Conservation (phyloP, 345 rosid species). For the Eucalyptus polyanthemos region DNA sequence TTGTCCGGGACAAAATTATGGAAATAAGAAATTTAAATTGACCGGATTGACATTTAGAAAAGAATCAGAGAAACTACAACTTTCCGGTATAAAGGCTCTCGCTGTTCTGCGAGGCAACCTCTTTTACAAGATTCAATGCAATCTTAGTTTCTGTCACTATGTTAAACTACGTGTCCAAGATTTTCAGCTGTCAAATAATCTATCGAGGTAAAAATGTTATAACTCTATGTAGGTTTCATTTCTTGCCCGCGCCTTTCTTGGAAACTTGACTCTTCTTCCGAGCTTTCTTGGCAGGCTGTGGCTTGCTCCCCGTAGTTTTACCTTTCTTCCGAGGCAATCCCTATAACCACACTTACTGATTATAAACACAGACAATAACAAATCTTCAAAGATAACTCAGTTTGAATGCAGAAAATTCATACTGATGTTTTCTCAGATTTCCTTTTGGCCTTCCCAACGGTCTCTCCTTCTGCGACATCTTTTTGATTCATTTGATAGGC, state of each 20-base stretch:
- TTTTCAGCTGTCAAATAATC: not conserved
- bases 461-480: slow-evolving; percentile 33
- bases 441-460: slow-evolving; percentile 35
- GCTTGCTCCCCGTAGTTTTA: slow-evolving; percentile 39
- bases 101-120: not conserved
- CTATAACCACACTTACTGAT: not conserved
- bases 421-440: slow-evolving; percentile 56
- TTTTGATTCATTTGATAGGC: slow-evolving; percentile 37
- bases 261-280: slow-evolving; percentile 35
- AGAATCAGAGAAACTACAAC: not conserved
- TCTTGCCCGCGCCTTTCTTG: slow-evolving; percentile 30
- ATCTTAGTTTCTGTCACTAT: not conserved
- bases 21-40: not conserved
- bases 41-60: not conserved
- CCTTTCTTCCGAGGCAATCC: slow-evolving; percentile 44
- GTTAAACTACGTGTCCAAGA: not conserved
- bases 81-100: not conserved
- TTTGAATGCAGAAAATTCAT: not conserved
- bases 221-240: slow-evolving; percentile 1
- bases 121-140: not conserved
- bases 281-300: slow-evolving; percentile 42
- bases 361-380: not conserved
- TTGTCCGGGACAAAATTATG: not conserved
- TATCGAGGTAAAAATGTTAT: not conserved
- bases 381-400: not conserved